Evolutionary conservation across 805 yeast species (phyloP).

Genomic region (Debaryomyces prosopidis): DNA sequence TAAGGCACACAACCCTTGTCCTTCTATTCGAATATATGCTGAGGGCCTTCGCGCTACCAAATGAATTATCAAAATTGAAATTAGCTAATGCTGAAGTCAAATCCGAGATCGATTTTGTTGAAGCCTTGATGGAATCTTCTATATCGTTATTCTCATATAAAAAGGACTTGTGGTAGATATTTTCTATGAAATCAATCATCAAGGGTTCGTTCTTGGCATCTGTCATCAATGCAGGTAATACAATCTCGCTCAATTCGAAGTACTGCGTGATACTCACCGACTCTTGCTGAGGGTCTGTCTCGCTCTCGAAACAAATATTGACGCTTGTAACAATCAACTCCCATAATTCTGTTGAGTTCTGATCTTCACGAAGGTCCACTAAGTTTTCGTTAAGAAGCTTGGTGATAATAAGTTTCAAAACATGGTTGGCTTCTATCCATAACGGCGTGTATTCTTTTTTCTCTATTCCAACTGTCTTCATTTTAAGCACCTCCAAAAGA

Average conservation of each 20-base stretch:
- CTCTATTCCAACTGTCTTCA: conserved; percentile 39
- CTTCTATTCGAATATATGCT: conserved; percentile 41
- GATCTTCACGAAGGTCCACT: conserved; percentile 7
- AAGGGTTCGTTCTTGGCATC: conserved; percentile 16
- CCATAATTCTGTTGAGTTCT: conserved; percentile 34
- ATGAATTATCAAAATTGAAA: conserved; percentile 49
- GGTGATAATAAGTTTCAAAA: conserved; percentile 36
- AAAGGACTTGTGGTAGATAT: conserved; percentile 61
- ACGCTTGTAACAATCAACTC: conserved; percentile 41
- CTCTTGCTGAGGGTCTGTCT: conserved; percentile 33
- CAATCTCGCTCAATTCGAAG: conserved; percentile 33
- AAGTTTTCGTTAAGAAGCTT: conserved; percentile 24
- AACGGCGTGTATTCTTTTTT: conserved; percentile 31
- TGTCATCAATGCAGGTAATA: conserved; percentile 41
- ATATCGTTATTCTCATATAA: conserved; percentile 57
- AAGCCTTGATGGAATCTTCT: conserved; percentile 34
- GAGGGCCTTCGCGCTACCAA: conserved; percentile 63
- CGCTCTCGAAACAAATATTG: conserved; percentile 39
- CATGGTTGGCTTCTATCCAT: conserved; percentile 54
- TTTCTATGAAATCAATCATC: conserved; percentile 44
- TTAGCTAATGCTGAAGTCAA: conserved; percentile 37
- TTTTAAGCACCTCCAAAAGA: conserved; percentile 52
- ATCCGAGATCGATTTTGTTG: conserved; percentile 25
- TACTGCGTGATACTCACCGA: conserved; percentile 48
- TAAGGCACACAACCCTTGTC: conserved; percentile 58